Percentiles rank a stretch among this genome's conserved stretches.
These are phyloP conservation scores for Aspergillus alliaceus DNA, from an alignment of 2,329 filamentous ascomycete genomes.

Conservation along the genomic window DNA sequence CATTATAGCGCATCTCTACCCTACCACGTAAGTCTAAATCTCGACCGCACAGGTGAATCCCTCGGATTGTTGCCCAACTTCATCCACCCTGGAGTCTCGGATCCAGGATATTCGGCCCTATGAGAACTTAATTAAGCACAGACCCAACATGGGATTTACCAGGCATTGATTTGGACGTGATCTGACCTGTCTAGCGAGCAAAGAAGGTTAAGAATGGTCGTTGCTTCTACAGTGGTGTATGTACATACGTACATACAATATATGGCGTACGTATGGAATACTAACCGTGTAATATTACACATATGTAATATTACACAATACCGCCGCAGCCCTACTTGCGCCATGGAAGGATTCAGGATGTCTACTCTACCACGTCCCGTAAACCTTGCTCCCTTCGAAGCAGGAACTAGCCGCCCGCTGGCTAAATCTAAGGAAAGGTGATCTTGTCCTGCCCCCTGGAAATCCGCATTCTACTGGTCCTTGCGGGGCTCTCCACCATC, in stretches of 20 bases:
- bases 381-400: neutral
- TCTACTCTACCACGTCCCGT: neutral
- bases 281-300: neutral
- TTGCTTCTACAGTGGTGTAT: neutral
- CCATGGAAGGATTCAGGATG: neutral
- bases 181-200: neutral
- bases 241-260: too few species aligned
- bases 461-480: neutral
- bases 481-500: neutral
- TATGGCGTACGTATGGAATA: neutral
- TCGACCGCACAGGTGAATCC: too few species aligned
- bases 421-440: neutral
- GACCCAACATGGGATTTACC: neutral
- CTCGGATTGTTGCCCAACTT: neutral
- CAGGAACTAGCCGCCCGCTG: neutral
- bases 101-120: neutral
- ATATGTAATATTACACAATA: neutral
- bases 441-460: neutral
- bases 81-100: neutral
- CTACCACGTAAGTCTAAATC: too few species aligned
- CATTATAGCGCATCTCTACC: neutral
- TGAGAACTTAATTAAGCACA: neutral
- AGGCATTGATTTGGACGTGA: neutral
- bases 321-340: neutral
- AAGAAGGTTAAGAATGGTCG: neutral